Evolutionary conservation across 768 basidiomycete species (phyloP).

Genomic region (Suillus hirtellus): DNA sequence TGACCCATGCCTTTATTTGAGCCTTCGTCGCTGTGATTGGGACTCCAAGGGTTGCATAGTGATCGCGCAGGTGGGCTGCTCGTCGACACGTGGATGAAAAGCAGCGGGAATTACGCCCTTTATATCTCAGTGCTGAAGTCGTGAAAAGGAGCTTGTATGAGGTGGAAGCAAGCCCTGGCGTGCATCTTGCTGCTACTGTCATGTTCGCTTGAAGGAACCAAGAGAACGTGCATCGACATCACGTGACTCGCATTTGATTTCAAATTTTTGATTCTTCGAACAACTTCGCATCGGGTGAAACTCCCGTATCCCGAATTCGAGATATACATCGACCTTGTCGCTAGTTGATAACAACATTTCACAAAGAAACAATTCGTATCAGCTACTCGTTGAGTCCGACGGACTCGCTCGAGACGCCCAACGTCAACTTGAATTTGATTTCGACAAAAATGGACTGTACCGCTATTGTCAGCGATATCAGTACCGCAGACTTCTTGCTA

Average conservation of each 20-base stretch:
- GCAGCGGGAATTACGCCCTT: neutral
- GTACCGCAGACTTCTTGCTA: neutral
- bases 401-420: no score
- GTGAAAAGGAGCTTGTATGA: neutral
- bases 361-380: no score
- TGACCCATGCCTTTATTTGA: conserved; percentile 30
- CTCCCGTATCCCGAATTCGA: no score
- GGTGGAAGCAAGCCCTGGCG: conserved; percentile 3
- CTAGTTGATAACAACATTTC: no score
- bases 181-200: neutral
- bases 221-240: neutral
- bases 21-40: conserved; percentile 32
- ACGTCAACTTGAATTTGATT: neutral
- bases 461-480: no score
- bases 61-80: conserved; percentile 22
- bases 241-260: neutral
- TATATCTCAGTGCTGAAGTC: neutral
- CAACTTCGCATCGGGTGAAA: no score
- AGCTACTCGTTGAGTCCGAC: no score
- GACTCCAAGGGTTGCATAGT: conserved; percentile 30
- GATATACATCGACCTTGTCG: no score
- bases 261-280: no score
- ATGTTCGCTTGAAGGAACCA: neutral
- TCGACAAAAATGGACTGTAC: neutral
- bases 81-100: conserved; percentile 25